These are phyloP conservation scores for Phytophthora chlamydospora DNA, from an alignment of 352 stramenopile species.

Conservation along the genomic window DNA sequence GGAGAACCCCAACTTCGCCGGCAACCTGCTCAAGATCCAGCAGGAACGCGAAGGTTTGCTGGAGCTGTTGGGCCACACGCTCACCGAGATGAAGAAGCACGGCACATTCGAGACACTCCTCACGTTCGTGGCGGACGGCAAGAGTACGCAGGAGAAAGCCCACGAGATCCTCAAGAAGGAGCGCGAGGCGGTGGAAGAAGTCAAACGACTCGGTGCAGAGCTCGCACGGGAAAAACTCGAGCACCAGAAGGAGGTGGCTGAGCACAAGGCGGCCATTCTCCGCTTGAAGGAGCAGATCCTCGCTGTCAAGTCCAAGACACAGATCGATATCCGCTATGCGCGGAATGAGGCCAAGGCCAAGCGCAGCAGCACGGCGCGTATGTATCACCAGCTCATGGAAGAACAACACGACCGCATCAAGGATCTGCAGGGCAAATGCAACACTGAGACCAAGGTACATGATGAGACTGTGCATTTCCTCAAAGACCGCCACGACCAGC, in stretches of 20 bases:
- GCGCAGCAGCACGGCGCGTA: slow-evolving; percentile 71
- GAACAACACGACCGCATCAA: slow-evolving; percentile 78
- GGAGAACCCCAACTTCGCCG: slow-evolving; percentile 93
- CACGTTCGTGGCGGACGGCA: slow-evolving; percentile 78
- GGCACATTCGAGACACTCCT: slow-evolving; percentile 81
- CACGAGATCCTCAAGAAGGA: slow-evolving; percentile 88
- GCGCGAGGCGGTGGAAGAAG: slow-evolving; percentile 84
- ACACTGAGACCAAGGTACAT: slow-evolving; percentile 73
- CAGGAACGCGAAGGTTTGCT: slow-evolving; percentile 87
- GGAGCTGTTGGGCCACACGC: slow-evolving; percentile 70
- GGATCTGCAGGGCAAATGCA: slow-evolving; percentile 62
- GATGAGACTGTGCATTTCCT: slow-evolving; percentile 82
- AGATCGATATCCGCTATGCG: slow-evolving; percentile 83
- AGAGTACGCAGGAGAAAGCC: slow-evolving; percentile 74
- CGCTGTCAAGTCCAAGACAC: slow-evolving; percentile 83
- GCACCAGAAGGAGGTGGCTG: slow-evolving; percentile 77
- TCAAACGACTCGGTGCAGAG: slow-evolving; percentile 86
- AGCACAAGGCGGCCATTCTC: slow-evolving; percentile 74
- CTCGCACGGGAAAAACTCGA: slow-evolving; percentile 78
- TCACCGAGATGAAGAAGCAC: slow-evolving; percentile 73
- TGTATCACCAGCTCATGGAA: slow-evolving; percentile 84
- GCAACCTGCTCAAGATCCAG: slow-evolving; percentile 93
- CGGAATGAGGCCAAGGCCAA: slow-evolving; percentile 88
- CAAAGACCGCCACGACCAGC: slow-evolving; percentile 76
- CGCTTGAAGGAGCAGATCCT: slow-evolving; percentile 87